Conservation (phyloP, 2,329 filamentous ascomycete species). For the Fusarium praegraminearum region DNA sequence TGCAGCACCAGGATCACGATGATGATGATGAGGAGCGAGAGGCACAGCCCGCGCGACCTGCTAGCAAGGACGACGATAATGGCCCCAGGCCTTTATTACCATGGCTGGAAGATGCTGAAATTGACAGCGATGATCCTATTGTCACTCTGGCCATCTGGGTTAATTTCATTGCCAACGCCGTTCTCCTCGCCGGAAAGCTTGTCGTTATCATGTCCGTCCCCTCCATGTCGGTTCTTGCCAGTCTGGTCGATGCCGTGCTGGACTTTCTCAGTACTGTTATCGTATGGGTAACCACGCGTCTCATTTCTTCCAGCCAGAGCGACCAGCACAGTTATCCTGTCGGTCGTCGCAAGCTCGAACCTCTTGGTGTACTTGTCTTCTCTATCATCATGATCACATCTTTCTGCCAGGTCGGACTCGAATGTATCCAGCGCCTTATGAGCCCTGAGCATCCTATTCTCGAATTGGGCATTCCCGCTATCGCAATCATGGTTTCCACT, state of each 20-base stretch:
- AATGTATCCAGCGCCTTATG: constrained; percentile 75
- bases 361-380: constrained; percentile 84
- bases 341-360: constrained; percentile 79
- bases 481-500: constrained; percentile 83
- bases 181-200: constrained; percentile 81
- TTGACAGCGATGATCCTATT: constrained; percentile 79
- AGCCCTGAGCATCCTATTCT: constrained; percentile 74
- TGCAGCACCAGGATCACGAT: constrained; percentile 61
- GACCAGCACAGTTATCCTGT: constrained; percentile 83
- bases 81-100: constrained; percentile 70
- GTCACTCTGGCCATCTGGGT: constrained; percentile 90
- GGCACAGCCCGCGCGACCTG: constrained; percentile 19
- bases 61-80: constrained; percentile 47
- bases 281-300: constrained; percentile 80
- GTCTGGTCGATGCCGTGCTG: constrained; percentile 81
- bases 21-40: constrained; percentile 57
- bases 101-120: constrained; percentile 76
- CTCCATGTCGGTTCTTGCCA: constrained; percentile 84
- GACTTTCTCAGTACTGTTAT: constrained; percentile 87
- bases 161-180: constrained; percentile 82
- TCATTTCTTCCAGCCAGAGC: constrained; percentile 73
- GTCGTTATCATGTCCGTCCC: constrained; percentile 81
- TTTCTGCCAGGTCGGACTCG: constrained; percentile 80
- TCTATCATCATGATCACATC: constrained; percentile 88
- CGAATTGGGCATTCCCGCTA: constrained; percentile 77